A percentile compares a stretch with the other conserved stretches of the same genome.
Conservation (phyloP, 352 stramenopile species). For the Phytopythium helicoides region DNA sequence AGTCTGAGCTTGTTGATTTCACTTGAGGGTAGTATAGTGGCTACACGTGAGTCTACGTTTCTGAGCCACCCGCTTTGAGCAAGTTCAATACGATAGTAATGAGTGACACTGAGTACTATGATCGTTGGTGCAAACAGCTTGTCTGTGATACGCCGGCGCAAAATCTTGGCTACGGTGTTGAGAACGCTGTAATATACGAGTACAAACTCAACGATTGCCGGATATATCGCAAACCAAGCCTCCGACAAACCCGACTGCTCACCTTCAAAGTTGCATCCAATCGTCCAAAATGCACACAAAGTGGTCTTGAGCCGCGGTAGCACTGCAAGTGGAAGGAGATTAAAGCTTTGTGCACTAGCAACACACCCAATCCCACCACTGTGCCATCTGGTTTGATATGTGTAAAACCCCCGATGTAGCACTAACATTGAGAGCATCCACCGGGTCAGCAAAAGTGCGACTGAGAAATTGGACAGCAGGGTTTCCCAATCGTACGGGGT, state of each 20-base stretch:
- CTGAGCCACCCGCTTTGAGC: constrained; percentile 5
- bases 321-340: constrained; percentile 14
- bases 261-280: constrained; percentile 23
- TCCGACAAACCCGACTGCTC: constrained; percentile 13
- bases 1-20: constrained; percentile 12
- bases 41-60: constrained; percentile 12
- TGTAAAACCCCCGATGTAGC: neutral
- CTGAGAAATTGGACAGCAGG: constrained; percentile 4
- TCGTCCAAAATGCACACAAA: constrained; percentile 20
- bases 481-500: constrained; percentile 13
- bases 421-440: constrained; percentile 8
- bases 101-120: constrained; percentile 13
- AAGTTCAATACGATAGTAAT: constrained; percentile 10
- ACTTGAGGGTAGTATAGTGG: constrained; percentile 5
- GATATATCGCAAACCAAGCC: constrained; percentile 36
- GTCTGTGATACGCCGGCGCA: constrained; percentile 15
- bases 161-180: constrained; percentile 10
- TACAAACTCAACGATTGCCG: constrained; percentile 20
- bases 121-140: constrained; percentile 14
- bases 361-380: constrained; percentile 11
- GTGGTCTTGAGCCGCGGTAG: constrained; percentile 14
- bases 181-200: constrained; percentile 23
- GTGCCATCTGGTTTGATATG: neutral
- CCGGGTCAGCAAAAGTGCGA: constrained; percentile 2
- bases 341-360: constrained; percentile 13